phyloP scores from a whole-genome alignment of 2,329 filamentous ascomycete species.

The Cladorrhinum sp. region DNA sequence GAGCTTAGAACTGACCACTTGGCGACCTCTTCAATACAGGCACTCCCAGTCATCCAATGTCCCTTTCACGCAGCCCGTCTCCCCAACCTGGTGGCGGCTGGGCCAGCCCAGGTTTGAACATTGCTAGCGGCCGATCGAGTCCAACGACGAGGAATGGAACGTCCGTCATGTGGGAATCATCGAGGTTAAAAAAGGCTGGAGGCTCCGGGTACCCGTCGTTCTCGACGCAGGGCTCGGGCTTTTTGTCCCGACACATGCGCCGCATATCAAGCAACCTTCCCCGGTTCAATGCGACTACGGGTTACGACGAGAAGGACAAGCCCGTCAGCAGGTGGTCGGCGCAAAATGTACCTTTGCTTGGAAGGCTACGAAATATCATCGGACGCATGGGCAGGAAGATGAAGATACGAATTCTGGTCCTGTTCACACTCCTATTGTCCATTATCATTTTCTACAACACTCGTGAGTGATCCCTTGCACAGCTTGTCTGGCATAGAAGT shows the following conservation, averaged over 20 bases:
- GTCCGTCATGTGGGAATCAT: constrained; percentile 75
- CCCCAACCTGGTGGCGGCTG: constrained; percentile 82
- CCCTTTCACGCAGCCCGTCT: constrained; percentile 82
- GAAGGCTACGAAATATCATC: constrained; percentile 45
- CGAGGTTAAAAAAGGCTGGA: constrained; percentile 72
- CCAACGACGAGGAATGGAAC: constrained; percentile 56
- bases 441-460: constrained; percentile 68
- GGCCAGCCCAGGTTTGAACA: constrained; percentile 77
- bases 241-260: constrained; percentile 82
- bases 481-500: background rate
- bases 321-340: constrained; percentile 54
- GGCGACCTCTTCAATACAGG: constrained; percentile 37
- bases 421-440: constrained; percentile 58
- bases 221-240: constrained; percentile 77
- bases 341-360: constrained; percentile 44
- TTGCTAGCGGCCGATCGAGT: constrained; percentile 66
- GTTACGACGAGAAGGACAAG: constrained; percentile 78
- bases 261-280: constrained; percentile 77
- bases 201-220: constrained; percentile 75
- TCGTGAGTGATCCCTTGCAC: constrained; percentile 55
- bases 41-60: constrained; percentile 65
- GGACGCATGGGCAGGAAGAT: constrained; percentile 60
- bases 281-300: constrained; percentile 57
- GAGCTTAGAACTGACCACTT: background rate
- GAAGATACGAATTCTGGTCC: constrained; percentile 60